Evolutionary conservation across 208 protist species (phyloP), one percentile per base, ranked within the genome.

Genomic region (Leishmania martiniquensis): DNA sequence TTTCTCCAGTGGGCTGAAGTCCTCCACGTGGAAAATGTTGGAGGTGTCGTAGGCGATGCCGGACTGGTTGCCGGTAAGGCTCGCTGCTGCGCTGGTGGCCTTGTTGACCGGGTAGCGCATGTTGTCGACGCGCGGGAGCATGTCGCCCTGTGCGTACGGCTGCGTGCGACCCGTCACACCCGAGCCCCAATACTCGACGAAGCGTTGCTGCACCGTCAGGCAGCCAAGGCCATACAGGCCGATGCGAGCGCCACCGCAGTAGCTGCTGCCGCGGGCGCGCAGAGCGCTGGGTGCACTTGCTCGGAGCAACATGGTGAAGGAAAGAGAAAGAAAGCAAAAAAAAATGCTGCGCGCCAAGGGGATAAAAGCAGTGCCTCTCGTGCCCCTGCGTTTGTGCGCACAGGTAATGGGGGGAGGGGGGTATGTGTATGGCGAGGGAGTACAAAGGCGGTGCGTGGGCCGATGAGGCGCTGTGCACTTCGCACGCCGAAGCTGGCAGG

Each of bases 71-170:
- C 94, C 94, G 15, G 92, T 96, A 63, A 96, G 79, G 34, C 77
- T 82, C 25, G 91, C 92, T 15, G 90, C 94, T 12, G 75, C 87
- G 39, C 79, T 79, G 25, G 84, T 88, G 7, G 88, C 69, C 75
- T 95, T 87, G 76, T 91, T 88, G 37, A 95, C 84, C 2, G 74
- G 80, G 62, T 87, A 47, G 10, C 83, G 84, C 17, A 81, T 96
- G 85, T 97, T 97, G 83, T 95, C 92, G 13, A 89, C 13, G 55
- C 85, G 87, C 0, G 91, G 91, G 12, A 97, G 52, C 86, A 94
- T 91, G 78, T 97, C 92, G 60, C 94, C 94, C 72, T 92, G 92
- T 4, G 94, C 94, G 75, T 91, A 97, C 22, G 88, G 82, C 82
- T 97, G 94, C 55, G 94, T 97, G 74, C 91, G 91, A 13, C 86